Conservation (phyloP, 2,329 filamentous ascomycete species). For the Microdochium paspali region DNA sequence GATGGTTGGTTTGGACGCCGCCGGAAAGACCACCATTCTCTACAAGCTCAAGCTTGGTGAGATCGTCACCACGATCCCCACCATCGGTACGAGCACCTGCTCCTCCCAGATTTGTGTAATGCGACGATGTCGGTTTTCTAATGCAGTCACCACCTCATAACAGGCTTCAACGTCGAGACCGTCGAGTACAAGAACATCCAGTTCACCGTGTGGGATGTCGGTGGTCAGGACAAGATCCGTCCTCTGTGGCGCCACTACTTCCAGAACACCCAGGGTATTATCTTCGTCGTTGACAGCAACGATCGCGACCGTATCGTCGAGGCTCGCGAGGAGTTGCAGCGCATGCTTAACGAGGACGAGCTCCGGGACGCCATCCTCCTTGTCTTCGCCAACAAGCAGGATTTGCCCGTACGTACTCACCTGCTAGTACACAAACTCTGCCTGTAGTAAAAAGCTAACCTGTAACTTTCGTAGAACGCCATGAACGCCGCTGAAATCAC, state of each 20-base stretch:
- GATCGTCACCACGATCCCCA: conserved; percentile 98
- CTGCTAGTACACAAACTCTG: conserved; percentile 1
- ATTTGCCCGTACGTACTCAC: conserved; percentile 71
- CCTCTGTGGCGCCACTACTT: conserved; percentile 99
- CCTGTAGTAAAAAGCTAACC: conserved; percentile 10
- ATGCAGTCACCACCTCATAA: background rate
- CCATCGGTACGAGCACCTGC: conserved; percentile 62
- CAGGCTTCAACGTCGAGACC: conserved; percentile 99
- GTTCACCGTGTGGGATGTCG: conserved; percentile 99
- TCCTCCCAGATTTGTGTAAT: background rate
- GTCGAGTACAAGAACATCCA: conserved; percentile 99
- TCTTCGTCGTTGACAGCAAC: conserved; percentile 99
- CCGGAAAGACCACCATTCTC: conserved; percentile 99
- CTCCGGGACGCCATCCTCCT: conserved; percentile 93
- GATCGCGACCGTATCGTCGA: conserved; percentile 97
- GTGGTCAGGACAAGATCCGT: conserved; percentile 99
- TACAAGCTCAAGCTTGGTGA: conserved; percentile 99
- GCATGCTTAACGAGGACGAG: conserved; percentile 98
- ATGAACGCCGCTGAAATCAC: conserved; percentile 99
- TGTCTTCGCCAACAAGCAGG: conserved; percentile 99
- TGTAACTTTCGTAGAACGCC: conserved; percentile 61
- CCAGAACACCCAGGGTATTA: conserved; percentile 98
- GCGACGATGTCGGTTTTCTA: background rate
- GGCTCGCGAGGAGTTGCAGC: conserved; percentile 90
- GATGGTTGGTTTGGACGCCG: conserved; percentile 98